Conservation (phyloP, 2,329 filamentous ascomycete species). For the Plenodomus biglobosus region DNA sequence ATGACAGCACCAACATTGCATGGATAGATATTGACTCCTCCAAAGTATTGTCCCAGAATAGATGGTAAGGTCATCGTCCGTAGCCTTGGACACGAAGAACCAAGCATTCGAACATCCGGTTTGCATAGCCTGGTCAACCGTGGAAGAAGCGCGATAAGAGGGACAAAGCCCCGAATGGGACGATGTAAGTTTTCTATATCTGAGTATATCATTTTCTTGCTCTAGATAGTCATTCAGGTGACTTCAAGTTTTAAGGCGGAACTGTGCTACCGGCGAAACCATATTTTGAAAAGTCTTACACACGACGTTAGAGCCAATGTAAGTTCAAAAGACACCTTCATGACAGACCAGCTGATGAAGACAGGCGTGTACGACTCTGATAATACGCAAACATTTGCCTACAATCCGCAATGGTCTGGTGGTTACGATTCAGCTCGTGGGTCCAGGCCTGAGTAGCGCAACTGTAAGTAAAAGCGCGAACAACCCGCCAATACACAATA, state of each 20-base stretch:
- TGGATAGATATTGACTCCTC: slow-evolving; percentile 30
- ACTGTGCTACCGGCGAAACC: slow-evolving; percentile 8
- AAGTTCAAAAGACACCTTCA: neutral
- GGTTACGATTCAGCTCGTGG: neutral
- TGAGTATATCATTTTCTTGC: neutral
- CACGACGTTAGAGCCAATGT: neutral
- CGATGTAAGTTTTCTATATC: neutral
- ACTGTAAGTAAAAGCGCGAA: slow-evolving; percentile 2
- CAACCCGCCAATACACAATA: neutral
- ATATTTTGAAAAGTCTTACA: neutral
- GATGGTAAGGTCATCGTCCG: slow-evolving; percentile 6
- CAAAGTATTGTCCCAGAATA: slow-evolving; percentile 32
- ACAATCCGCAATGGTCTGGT: too few relatives aligned
- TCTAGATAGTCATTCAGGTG: slow-evolving; percentile 7
- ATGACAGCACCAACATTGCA: slow-evolving; percentile 30
- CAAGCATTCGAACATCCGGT: slow-evolving; percentile 12
- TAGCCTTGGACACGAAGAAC: slow-evolving; percentile 13
- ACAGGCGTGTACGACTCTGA: slow-evolving; percentile 13
- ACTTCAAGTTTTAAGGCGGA: slow-evolving; percentile 26
- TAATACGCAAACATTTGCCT: slow-evolving; percentile 10
- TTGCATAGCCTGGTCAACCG: slow-evolving; percentile 4
- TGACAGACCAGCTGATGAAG: neutral
- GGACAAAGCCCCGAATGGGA: fast-evolving
- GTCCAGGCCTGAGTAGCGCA: neutral
- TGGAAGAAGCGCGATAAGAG: neutral